Percentiles rank a stretch among this genome's conserved stretches.
These are phyloP conservation scores for Juglanconis oblonga DNA, from an alignment of 2,329 filamentous ascomycete species.

Conservation along the genomic window DNA sequence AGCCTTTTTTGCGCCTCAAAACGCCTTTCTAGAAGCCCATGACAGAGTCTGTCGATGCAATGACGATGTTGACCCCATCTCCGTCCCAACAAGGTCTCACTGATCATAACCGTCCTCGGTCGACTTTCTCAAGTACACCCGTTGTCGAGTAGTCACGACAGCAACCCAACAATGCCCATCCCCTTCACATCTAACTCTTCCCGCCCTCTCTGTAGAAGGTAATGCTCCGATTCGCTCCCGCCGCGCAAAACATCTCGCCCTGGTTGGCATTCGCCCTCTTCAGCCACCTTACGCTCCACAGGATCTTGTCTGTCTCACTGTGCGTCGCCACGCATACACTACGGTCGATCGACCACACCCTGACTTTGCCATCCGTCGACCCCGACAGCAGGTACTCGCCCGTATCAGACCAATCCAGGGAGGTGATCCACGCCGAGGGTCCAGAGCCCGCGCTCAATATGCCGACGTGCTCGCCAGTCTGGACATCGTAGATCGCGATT, in stretches of 20 bases:
- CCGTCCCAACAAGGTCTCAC: too few relatives aligned
- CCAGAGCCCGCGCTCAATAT: slow-evolving; percentile 60
- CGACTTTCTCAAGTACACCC: too few relatives aligned
- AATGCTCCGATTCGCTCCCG: slow-evolving; percentile 71
- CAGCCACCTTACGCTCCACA: slow-evolving; percentile 85
- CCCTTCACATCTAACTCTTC: neutral
- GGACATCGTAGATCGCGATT: slow-evolving; percentile 89
- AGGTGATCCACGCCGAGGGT: slow-evolving; percentile 86
- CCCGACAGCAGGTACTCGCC: slow-evolving; percentile 89
- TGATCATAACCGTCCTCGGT: too few relatives aligned
- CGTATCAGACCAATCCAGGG: slow-evolving; percentile 87
- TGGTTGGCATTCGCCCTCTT: slow-evolving; percentile 61
- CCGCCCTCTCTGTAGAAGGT: slow-evolving; percentile 78
- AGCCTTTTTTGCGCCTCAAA: neutral
- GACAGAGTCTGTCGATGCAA: neutral
- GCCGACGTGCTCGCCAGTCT: slow-evolving; percentile 87
- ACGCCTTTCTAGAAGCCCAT: neutral
- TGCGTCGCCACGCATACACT: slow-evolving; percentile 87
- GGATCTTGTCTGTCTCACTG: slow-evolving; percentile 78
- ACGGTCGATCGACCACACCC: slow-evolving; percentile 90
- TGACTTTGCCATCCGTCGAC: slow-evolving; percentile 88
- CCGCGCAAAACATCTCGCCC: slow-evolving; percentile 73
- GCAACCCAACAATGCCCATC: neutral
- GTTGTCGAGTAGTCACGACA: too few relatives aligned
- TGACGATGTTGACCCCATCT: neutral